Conservation (phyloP, 352 stramenopile species). For the Phytophthora niederhauseri region DNA sequence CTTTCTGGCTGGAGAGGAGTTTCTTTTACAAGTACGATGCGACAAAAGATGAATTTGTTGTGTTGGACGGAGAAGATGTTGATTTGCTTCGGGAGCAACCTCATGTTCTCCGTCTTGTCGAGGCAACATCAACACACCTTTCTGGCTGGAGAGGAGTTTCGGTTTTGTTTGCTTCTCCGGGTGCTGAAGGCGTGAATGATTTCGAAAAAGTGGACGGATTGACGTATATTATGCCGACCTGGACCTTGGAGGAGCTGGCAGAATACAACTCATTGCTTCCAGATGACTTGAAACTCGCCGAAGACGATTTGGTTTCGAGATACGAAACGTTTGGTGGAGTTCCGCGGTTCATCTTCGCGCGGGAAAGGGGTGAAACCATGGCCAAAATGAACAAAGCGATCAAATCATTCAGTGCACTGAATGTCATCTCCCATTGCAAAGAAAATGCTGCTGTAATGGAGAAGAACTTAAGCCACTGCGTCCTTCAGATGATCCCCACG, state of each 20-base stretch:
- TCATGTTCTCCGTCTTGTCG: constrained; percentile 32
- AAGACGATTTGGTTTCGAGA: constrained; percentile 54
- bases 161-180: constrained; percentile 17
- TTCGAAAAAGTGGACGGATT: constrained; percentile 5
- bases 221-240: constrained; percentile 9
- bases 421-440: constrained; percentile 7
- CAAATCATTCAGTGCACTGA: background rate
- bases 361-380: background rate
- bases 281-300: constrained; percentile 2
- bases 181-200: background rate
- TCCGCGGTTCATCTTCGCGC: constrained; percentile 14
- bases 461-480: background rate
- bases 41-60: background rate
- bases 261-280: constrained; percentile 5
- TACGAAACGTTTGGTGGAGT: constrained; percentile 60
- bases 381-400: background rate
- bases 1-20: too few relatives aligned
- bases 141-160: constrained; percentile 19
- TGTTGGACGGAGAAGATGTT: constrained; percentile 1
- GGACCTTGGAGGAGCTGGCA: constrained; percentile 9
- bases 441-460: constrained; percentile 5
- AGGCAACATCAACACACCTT: constrained; percentile 11
- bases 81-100: background rate
- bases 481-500: constrained; percentile 13
- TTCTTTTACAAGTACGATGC: constrained; percentile 14